Evolutionary conservation across 2,329 filamentous ascomycete genomes (phyloP), one percentile per base, ranked within the genome.

Genomic region (Fusarium succisae): DNA sequence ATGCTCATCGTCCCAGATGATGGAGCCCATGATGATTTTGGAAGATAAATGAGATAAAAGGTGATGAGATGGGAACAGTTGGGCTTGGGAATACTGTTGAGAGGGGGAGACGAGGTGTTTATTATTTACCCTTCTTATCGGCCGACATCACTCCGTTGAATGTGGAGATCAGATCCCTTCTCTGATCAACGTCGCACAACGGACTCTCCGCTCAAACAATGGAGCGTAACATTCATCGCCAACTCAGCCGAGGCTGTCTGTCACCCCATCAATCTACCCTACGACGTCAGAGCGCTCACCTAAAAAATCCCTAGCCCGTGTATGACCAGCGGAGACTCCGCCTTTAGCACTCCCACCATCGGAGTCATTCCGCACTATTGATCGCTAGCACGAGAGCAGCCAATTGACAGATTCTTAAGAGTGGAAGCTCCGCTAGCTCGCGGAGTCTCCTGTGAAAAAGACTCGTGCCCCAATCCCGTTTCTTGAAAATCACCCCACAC

Each of bases 21-120:
- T 66, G 0, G 81, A 81, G 24, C 81, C 80, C 82, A 84, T 84
- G 50, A 22, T 53, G 32, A n/a, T n/a, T n/a, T n/a, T n/a, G n/a
- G n/a, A n/a, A n/a, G n/a, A n/a, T n/a, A n/a, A n/a, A n/a, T n/a
- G n/a, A n/a, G n/a, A n/a, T n/a, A n/a, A 18, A 11, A 11, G 20
- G 6, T 17, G 6, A 5, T 17, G 5, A 18, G 6, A 45, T 8
- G 13, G 30, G 10, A 15, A 12, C 8, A 37, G 15, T 20, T 4
- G 18, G n/a, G 5, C 18, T 26, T 20, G 24, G 13, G 32, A n/a
- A 28, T 14, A 20, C 28, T 18, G 17, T 2, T 26, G 47, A 43
- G 57, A 71, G 63, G 63, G 69, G 62, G 15, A 62, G 47, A 55
- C 41, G 57, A 60, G 58, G 26, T 50, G 54, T 43, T 72, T 69